phyloP scores from a whole-genome alignment of 2,329 filamentous ascomycete species.

The Diaporthe helianthi region DNA sequence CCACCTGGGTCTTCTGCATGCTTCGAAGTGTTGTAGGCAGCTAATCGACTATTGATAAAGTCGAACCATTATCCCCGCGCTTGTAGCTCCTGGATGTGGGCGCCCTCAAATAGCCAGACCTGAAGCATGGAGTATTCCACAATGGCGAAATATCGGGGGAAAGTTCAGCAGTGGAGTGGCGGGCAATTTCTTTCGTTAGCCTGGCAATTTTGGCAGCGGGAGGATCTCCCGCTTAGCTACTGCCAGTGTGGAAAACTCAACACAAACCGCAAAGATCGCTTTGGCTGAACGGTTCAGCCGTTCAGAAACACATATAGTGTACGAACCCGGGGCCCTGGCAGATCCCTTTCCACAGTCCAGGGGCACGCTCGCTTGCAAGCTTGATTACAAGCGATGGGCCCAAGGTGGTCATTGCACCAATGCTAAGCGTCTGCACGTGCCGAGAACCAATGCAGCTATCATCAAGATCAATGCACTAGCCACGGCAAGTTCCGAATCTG shows the following conservation, averaged over 20 bases:
- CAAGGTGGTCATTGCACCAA: neutral
- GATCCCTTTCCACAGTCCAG: neutral
- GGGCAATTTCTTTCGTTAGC: neutral
- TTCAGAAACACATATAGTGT: neutral
- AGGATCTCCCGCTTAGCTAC: too few relatives aligned
- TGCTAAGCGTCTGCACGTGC: neutral
- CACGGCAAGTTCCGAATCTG: neutral
- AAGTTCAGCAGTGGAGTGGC: neutral
- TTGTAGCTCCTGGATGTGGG: neutral
- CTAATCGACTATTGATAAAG: neutral
- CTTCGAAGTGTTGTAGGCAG: neutral
- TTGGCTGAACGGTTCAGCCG: too few relatives aligned
- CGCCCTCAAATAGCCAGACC: neutral
- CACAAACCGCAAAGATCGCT: neutral
- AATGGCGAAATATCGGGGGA: constrained; percentile 4
- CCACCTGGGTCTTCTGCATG: neutral
- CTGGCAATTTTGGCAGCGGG: neutral
- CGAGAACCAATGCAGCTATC: neutral
- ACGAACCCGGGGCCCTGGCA: neutral
- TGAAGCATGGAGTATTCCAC: neutral
- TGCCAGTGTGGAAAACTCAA: neutral
- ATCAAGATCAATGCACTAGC: neutral
- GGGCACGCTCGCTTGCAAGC: neutral
- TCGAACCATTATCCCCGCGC: neutral
- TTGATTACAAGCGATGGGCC: neutral